phyloP scores from a whole-genome alignment of 2,329 filamentous ascomycete species.

The Stachybotrys chartarum region DNA sequence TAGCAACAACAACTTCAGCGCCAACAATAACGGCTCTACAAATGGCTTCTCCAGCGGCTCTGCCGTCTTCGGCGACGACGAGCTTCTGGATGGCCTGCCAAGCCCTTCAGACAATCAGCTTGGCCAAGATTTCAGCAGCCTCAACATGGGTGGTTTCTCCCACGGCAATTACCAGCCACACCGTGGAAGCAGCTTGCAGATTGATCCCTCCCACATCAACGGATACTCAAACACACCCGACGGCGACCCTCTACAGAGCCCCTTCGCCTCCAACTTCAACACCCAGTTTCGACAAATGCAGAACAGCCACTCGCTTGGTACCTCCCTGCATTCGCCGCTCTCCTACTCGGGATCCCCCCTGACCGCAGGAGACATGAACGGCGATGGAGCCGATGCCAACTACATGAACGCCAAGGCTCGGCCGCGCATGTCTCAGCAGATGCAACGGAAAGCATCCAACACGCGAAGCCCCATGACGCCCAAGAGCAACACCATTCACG shows the following conservation, averaged over 20 bases:
- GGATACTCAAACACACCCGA: conserved; percentile 90
- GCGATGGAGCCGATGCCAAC: conserved; percentile 42
- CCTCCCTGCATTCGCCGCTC: conserved; percentile 36
- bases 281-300: conserved; percentile 71
- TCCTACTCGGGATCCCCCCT: conserved; percentile 31
- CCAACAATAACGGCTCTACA: conserved; percentile 49
- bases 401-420: conserved; percentile 58
- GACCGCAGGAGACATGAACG: conserved; percentile 39
- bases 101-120: conserved; percentile 48
- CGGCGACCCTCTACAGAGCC: conserved; percentile 84
- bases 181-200: conserved; percentile 50
- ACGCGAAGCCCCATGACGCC: conserved; percentile 76
- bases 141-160: conserved; percentile 51
- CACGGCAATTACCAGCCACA: conserved; percentile 47
- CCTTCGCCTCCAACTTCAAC: conserved; percentile 73
- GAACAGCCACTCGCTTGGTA: conserved; percentile 48
- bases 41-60: conserved; percentile 72
- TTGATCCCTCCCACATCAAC: conserved; percentile 64
- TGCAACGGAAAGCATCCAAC: conserved; percentile 68
- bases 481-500: conserved; percentile 71
- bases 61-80: conserved; percentile 79
- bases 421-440: conserved; percentile 51
- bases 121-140: conserved; percentile 48
- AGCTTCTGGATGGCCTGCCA: conserved; percentile 69
- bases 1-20: conserved; percentile 47